These are phyloP conservation scores for Sistotremastrum suecicum DNA, from an alignment of 768 basidiomycete genomes.

Conservation along the genomic window DNA sequence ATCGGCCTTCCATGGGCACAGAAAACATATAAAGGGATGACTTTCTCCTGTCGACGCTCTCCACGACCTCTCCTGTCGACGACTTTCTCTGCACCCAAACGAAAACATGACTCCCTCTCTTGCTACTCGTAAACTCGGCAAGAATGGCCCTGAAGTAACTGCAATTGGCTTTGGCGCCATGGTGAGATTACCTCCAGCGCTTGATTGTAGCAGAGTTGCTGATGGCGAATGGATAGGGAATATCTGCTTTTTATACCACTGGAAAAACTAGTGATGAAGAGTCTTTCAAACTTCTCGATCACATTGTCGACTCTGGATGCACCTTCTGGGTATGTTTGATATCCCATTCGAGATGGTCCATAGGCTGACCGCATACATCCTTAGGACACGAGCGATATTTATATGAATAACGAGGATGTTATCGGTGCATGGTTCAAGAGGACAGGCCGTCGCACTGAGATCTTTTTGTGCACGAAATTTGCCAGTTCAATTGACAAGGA, in stretches of 20 bases:
- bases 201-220: too few relatives aligned
- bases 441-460: slow-evolving; percentile 3
- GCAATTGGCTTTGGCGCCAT: slow-evolving; percentile 17
- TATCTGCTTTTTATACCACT: slow-evolving; percentile 6
- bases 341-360: too few relatives aligned
- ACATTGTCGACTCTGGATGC: slow-evolving; percentile 9
- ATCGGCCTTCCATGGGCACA: too few relatives aligned
- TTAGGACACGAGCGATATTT: too few relatives aligned
- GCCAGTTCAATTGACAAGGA: too few relatives aligned
- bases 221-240: not conserved
- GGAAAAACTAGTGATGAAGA: slow-evolving; percentile 7
- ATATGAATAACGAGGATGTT: slow-evolving; percentile 4
- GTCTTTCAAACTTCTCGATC: slow-evolving; percentile 8
- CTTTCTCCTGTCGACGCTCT: too few relatives aligned
- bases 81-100: too few relatives aligned
- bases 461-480: slow-evolving; percentile 13
- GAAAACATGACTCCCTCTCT: too few relatives aligned
- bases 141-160: slow-evolving; percentile 15
- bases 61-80: too few relatives aligned
- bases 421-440: slow-evolving; percentile 8
- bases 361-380: too few relatives aligned
- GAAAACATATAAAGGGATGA: too few relatives aligned
- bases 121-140: slow-evolving; percentile 12
- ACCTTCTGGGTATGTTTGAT: slow-evolving; percentile 12
- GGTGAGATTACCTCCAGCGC: not conserved